Base-by-base conservation (phyloP, 257 asterid genomes). In the Salvia rosmarinus region DNA sequence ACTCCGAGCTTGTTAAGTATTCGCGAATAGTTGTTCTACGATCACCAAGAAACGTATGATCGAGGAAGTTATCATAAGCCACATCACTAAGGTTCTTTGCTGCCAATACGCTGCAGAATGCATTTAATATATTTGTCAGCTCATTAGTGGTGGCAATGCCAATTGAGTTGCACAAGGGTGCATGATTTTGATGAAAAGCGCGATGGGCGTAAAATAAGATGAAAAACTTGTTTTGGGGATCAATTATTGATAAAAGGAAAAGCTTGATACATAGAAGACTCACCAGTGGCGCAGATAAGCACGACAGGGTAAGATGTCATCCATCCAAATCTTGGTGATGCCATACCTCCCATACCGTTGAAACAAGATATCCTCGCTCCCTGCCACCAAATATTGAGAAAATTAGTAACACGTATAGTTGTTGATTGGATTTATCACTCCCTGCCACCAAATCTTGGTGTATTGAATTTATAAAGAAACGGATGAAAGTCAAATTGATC, bases 201-300 rank as follows among this genome's bases (percentile, higher is more conserved):
- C 44, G 12, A 39, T 39, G 44, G 10, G 12, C 0, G 11, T 1
- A 30, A 52, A 39, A 51, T 14, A 51, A 4, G 34, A n/a, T n/a
- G 21, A 49, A 9, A 54, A 55, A 19, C 42, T 39, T 20, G 60
- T 44, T 47, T 17, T 28, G n/a, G 64, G 39, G 46, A 46, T 34
- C 34, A 44, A 64, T 64, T 59, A 13, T 43, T 49, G 23, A 54
- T 8, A 7, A 37, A n/a, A 0, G 54, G 23, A 13, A 30, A 13
- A 6, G 2, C 0, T 1, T 3, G 1, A 5, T 20, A 7, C 1
- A 4, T 34, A 12, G 20, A 63, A 14, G 30, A 83, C 96, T 83
- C 75, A 95, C 99, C 99, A 95, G 78, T 91, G 99, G 30, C 98
- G 90, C 39, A 95, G 85, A 86, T 95, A 91, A 75, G 78, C 88